Base-by-base conservation (phyloP, 139 green algal genomes). In the Closterium sp. region DNA sequence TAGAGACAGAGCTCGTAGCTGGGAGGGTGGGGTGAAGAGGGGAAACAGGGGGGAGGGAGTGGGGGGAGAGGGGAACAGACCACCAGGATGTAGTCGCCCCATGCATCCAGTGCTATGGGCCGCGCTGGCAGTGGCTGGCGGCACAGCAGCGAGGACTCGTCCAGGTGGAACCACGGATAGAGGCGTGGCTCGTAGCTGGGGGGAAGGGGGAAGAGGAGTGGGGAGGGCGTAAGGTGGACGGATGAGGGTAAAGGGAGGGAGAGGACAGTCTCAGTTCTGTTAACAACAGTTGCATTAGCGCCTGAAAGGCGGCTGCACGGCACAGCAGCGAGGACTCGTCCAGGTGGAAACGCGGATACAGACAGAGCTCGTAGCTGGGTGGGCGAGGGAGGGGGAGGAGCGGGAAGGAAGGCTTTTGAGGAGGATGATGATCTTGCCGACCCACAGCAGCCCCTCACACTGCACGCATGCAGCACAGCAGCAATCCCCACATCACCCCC, bases 341-440 rank as follows among this genome's bases (percentile, higher is more conserved):
- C 89, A 99, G 94, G 90, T 98, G 97, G 93, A 96, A 97, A 1
- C 96, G 95, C 1, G 97, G 97, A 91, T 98, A 98, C 85, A 99
- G 90, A 90, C 97, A 95, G 93, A 99, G 96, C 94, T 98, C 92
- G 29, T 92, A 95, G 32, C 92, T 93, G 79, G 79, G 79, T 86
- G 6, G 79, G 27, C 7, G 42, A 7, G 42, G 27, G 79, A 10
- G 79, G 4, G 79, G 4, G 79, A 10, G 79, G 79, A 29, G 27
- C 4, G 27, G 79, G 24, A n/a, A n/a, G n/a, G n/a, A n/a, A n/a
- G n/a, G n/a, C n/a, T n/a, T n/a, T n/a, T n/a, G n/a, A n/a, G n/a
- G n/a, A n/a, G n/a, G 4, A 95, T 73, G 24, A 95, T 22, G 45
- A 92, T 95, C 70, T 89, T 92, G 17, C 89, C 88, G 11, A 93